These are phyloP conservation scores for Psilocybe tampanensis DNA, from an alignment of 768 basidiomycete species.

Conservation along the genomic window DNA sequence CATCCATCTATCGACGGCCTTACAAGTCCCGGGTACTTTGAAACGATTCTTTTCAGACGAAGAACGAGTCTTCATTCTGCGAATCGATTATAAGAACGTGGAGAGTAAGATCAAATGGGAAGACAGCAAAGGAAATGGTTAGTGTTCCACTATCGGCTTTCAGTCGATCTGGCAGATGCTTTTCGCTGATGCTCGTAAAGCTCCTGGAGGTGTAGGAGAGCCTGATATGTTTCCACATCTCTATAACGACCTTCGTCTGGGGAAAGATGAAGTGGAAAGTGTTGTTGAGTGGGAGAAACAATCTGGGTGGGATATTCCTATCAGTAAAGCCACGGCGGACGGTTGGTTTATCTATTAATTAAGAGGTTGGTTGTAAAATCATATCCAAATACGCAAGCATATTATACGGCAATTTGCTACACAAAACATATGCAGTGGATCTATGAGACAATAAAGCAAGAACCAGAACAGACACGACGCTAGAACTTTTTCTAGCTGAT, in stretches of 20 bases:
- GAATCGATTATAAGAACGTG: conserved; percentile 42
- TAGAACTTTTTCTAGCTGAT: no score
- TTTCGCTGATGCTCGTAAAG: conserved; percentile 21
- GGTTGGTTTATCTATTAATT: conserved; percentile 27
- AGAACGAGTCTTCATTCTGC: conserved; percentile 42
- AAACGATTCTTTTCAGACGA: conserved; percentile 46
- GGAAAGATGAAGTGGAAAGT: conserved; percentile 46
- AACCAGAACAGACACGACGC: no score
- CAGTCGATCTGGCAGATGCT: neutral
- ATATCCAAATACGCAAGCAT: no score
- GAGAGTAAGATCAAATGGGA: conserved; percentile 52
- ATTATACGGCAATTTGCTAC: no score
- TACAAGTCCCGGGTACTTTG: conserved; percentile 50
- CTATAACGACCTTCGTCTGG: conserved; percentile 48
- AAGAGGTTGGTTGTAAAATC: neutral
- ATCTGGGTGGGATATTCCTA: conserved; percentile 19
- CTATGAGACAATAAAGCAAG: no score
- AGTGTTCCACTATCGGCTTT: neutral
- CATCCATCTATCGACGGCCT: conserved; percentile 58
- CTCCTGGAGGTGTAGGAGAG: conserved; percentile 42
- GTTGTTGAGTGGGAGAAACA: conserved; percentile 28
- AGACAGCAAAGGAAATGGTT: conserved; percentile 37
- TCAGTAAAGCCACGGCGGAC: conserved; percentile 21
- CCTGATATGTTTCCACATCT: conserved; percentile 57
- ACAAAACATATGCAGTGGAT: no score